Evolutionary conservation across 1,284 basidiomycete species (phyloP), one percentile per base, ranked within the genome.

Genomic region (Marasmius tenuissimus): DNA sequence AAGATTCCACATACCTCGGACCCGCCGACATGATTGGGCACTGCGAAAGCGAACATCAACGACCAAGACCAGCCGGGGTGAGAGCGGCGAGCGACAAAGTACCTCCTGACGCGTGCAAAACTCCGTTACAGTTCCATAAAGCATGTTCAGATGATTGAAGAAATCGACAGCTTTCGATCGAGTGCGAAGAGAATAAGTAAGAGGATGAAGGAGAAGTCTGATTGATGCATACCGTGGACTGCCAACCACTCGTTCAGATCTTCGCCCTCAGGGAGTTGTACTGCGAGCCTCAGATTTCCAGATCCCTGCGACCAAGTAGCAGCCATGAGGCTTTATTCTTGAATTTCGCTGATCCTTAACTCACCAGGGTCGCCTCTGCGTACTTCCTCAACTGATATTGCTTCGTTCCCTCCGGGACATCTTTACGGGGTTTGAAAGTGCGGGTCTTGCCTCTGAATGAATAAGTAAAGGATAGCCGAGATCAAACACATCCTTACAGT

Each of bases 1-100:
- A 68, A 16, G 7, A 12, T n/a, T 12, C 1, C 14, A 35, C 8
- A 18, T 69, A 96, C 91, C 97, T 87, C 67, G 96, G 94, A 10
- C 97, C 97, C 7, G 97, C 97, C 71, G 96, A 97, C 97, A 99
- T 99, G 67, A 98, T 92, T 6, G 96, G 95, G 73, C 97, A 99
- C 91, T 97, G 67, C 33, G 48, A 45, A 40, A 63, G 45, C 47
- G 62, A 10, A 42, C 39, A 49, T 12, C 60, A 60, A 57, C 61
- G 48, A 47, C 58, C 22, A 40, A n/a, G 38, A 11, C 8, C 16
- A 37, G 16, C 20, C 22, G 18, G 33, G 47, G 47, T 59, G 33
- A 22, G 35, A 14, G 50, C 56, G 37, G 18, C 38, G 10, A 39
- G 59, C 39, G 42, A 54, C 34, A 16, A 69, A 76, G 65, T 71